These are phyloP conservation scores for Oxyria digyna DNA, from an alignment of 148 eudicot genomes.

Conservation along the genomic window DNA sequence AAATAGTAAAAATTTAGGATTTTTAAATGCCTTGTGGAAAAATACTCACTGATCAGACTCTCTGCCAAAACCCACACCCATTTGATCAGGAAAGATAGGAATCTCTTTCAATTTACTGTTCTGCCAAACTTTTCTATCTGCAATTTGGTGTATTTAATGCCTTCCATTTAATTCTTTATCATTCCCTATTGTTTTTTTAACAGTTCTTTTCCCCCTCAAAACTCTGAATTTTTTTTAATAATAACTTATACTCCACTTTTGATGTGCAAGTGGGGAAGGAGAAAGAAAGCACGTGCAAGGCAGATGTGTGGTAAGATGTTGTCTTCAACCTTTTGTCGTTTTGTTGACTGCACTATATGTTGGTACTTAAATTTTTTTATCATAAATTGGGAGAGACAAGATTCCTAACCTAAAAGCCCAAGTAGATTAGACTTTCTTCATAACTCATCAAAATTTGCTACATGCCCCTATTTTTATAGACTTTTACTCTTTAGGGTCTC, in stretches of 20 bases:
- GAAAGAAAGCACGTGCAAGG: constrained; percentile 49
- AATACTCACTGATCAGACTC: constrained; percentile 6
- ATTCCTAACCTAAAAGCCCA: constrained; percentile 1
- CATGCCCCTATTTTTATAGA: background rate
- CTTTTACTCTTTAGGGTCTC: background rate
- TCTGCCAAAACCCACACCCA: constrained; percentile 3
- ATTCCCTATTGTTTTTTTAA: background rate
- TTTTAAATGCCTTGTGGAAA: constrained; percentile 1
- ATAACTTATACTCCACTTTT: background rate
- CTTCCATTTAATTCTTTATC: background rate
- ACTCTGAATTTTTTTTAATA: background rate
- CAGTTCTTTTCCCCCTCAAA: background rate
- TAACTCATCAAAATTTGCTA: background rate
- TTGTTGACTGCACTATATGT: constrained; percentile 17
- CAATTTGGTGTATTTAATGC: constrained; percentile 5
- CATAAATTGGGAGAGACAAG: constrained; percentile 3
- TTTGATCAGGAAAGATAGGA: background rate
- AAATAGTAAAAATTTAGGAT: constrained; percentile 1
- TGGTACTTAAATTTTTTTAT: constrained; percentile 5
- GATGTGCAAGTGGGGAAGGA: constrained; percentile 11
- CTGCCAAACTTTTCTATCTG: constrained; percentile 2
- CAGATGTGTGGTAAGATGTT: constrained; percentile 28
- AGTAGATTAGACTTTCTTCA: background rate
- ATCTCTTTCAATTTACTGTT: constrained; percentile 7
- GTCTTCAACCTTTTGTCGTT: constrained; percentile 39